These are phyloP conservation scores for Podospora australis DNA, from an alignment of 495 filamentous ascomycete species.

Conservation along the genomic window DNA sequence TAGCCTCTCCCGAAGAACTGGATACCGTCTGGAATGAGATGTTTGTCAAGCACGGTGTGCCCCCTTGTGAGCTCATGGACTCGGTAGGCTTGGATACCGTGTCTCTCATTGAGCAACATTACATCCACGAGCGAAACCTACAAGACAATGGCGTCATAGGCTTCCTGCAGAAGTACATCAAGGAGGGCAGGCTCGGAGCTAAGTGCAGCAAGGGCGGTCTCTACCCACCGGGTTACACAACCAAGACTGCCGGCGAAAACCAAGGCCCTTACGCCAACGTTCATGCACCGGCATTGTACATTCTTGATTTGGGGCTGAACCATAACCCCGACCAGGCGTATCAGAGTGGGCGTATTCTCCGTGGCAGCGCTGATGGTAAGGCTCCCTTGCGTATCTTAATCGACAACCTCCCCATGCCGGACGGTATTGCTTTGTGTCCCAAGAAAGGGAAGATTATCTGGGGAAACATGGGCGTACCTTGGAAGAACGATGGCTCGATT, in stretches of 20 bases:
- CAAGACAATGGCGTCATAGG: constrained; percentile 24
- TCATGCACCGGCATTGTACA: constrained; percentile 17
- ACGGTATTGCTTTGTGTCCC: constrained; percentile 41
- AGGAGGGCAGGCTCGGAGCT: constrained; percentile 31
- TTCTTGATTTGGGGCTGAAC: constrained; percentile 19
- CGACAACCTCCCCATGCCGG: constrained; percentile 33
- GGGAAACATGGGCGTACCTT: constrained; percentile 45
- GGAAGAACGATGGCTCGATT: constrained; percentile 36
- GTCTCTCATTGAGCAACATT: constrained; percentile 32
- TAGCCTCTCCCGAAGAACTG: constrained; percentile 41
- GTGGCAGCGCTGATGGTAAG: constrained; percentile 21
- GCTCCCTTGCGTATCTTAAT: constrained; percentile 15
- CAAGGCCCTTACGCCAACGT: constrained; percentile 16
- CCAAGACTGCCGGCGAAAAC: constrained; percentile 14
- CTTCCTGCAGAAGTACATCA: constrained; percentile 37
- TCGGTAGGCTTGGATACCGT: constrained; percentile 49
- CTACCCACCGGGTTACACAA: constrained; percentile 18
- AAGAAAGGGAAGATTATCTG: constrained; percentile 40
- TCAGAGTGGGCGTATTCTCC: constrained; percentile 20
- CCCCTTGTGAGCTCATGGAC: constrained; percentile 23
- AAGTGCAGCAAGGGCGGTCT: constrained; percentile 26
- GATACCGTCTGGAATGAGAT: constrained; percentile 41
- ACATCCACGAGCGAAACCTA: constrained; percentile 40
- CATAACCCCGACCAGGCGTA: constrained; percentile 10
- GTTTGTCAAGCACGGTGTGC: constrained; percentile 16